These are phyloP conservation scores for Entomortierella chlamydospora DNA, from an alignment of 192 early-diverging fungal species.

Conservation along the genomic window DNA sequence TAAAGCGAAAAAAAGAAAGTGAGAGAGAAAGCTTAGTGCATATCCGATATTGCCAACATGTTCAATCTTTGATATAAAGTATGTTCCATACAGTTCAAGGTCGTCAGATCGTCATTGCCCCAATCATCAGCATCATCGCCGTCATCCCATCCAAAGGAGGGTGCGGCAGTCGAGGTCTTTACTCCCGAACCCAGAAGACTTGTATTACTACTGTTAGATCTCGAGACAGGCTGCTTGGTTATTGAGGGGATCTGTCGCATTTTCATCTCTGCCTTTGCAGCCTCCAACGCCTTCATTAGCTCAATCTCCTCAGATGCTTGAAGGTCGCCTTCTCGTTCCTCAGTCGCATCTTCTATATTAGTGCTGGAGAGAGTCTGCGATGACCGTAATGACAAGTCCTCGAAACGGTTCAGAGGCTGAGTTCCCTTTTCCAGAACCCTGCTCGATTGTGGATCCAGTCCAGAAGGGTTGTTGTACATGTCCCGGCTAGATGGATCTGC, in stretches of 20 bases:
- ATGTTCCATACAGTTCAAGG: constrained; percentile 25
- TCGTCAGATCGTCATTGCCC: constrained; percentile 31
- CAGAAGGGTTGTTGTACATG: neutral
- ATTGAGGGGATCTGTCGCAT: constrained; percentile 22
- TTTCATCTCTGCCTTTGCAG: constrained; percentile 45
- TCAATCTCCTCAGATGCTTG: constrained; percentile 18
- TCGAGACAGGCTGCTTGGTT: neutral
- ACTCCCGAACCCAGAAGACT: neutral
- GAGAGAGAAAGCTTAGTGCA: neutral
- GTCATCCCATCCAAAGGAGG: constrained; percentile 40
- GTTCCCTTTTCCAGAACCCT: neutral
- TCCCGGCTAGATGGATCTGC: constrained; percentile 9
- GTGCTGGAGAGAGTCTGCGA: neutral
- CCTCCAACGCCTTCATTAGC: constrained; percentile 39
- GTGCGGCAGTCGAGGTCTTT: neutral
- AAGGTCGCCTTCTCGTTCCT: constrained; percentile 4
- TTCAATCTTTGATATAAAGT: no score
- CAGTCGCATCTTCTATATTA: neutral
- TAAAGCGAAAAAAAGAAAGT: neutral
- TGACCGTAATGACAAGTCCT: neutral
- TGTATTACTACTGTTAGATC: neutral
- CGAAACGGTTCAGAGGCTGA: neutral
- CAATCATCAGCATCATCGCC: constrained; percentile 41
- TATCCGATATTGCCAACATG: no score
- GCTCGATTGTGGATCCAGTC: neutral